phyloP scores from a whole-genome alignment of 805 yeast genomes.

The Sugiyamaella floridensis region DNA sequence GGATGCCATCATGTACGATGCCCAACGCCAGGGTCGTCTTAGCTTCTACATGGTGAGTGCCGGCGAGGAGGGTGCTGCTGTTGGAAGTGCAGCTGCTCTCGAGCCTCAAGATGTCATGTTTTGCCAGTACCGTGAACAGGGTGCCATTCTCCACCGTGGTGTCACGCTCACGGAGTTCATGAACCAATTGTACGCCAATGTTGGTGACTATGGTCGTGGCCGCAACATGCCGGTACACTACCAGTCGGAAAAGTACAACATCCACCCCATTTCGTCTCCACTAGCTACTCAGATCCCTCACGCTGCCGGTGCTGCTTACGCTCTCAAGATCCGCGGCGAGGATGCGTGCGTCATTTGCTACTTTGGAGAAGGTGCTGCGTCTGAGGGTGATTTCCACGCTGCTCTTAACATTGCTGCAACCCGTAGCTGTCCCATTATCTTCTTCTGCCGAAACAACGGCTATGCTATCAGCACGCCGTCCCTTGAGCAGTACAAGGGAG shows the following conservation, averaged over 20 bases:
- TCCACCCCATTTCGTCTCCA: slow-evolving; percentile 32
- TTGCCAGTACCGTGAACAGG: slow-evolving; percentile 31
- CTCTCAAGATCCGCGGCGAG: slow-evolving; percentile 25
- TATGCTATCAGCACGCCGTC: slow-evolving; percentile 32
- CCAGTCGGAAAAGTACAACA: slow-evolving; percentile 22
- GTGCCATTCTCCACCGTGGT: slow-evolving; percentile 29
- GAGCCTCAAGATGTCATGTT: slow-evolving; percentile 26
- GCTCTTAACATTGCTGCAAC: slow-evolving; percentile 33
- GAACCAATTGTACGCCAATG: slow-evolving; percentile 29
- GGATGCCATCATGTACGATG: slow-evolving; percentile 31
- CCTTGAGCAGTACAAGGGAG: slow-evolving; percentile 31
- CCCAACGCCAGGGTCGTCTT: slow-evolving; percentile 32
- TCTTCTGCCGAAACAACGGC: slow-evolving; percentile 32
- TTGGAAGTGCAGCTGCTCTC: slow-evolving; percentile 31
- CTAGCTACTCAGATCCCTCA: slow-evolving; percentile 32
- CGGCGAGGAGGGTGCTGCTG: slow-evolving; percentile 33
- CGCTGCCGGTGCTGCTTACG: slow-evolving; percentile 34
- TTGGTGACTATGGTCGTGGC: slow-evolving; percentile 27
- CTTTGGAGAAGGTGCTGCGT: slow-evolving; percentile 33
- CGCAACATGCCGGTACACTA: slow-evolving; percentile 32
- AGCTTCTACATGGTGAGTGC: slow-evolving; percentile 32
- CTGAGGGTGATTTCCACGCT: slow-evolving; percentile 34
- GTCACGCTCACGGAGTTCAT: slow-evolving; percentile 27
- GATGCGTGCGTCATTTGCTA: slow-evolving; percentile 26
- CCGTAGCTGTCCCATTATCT: slow-evolving; percentile 29